These are phyloP conservation scores for Euphorbia schlechtendalii DNA, from an alignment of 441 rosid species.

Conservation along the genomic window DNA sequence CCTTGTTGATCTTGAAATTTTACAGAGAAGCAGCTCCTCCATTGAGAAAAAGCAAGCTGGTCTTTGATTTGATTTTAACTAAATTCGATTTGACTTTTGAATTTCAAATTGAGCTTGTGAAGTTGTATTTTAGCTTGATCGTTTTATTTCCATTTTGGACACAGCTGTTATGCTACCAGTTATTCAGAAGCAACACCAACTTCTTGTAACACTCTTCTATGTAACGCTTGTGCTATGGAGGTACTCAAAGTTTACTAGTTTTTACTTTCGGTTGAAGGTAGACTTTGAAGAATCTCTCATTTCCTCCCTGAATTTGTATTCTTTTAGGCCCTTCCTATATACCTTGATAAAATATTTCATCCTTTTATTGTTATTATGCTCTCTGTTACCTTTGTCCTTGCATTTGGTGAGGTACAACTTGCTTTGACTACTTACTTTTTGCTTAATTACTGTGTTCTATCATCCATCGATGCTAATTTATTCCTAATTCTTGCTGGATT, in stretches of 20 bases:
- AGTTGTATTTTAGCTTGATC: background rate
- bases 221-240: no score
- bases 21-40: slow-evolving; percentile 63
- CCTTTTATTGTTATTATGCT: slow-evolving; percentile 76
- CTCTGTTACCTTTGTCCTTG: slow-evolving; percentile 80
- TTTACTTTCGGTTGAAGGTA: background rate
- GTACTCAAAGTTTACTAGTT: slow-evolving; percentile 15
- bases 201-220: slow-evolving; percentile 77
- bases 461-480: background rate
- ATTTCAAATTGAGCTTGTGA: background rate
- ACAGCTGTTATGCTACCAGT: slow-evolving; percentile 74
- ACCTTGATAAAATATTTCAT: slow-evolving; percentile 78
- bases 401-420: slow-evolving; percentile 71
- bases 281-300: background rate
- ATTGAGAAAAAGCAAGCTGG: slow-evolving; percentile 75
- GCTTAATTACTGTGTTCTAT: background rate
- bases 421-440: slow-evolving; percentile 1
- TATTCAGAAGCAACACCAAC: slow-evolving; percentile 93
- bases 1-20: slow-evolving; percentile 79
- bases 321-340: slow-evolving; percentile 80
- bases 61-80: background rate
- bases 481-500: slow-evolving; percentile 14
- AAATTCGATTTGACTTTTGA: no score
- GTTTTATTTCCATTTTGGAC: background rate
- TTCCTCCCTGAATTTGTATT: background rate